phyloP scores from a whole-genome alignment of 2,329 filamentous ascomycete genomes.

The Epichloe coenophiala region DNA sequence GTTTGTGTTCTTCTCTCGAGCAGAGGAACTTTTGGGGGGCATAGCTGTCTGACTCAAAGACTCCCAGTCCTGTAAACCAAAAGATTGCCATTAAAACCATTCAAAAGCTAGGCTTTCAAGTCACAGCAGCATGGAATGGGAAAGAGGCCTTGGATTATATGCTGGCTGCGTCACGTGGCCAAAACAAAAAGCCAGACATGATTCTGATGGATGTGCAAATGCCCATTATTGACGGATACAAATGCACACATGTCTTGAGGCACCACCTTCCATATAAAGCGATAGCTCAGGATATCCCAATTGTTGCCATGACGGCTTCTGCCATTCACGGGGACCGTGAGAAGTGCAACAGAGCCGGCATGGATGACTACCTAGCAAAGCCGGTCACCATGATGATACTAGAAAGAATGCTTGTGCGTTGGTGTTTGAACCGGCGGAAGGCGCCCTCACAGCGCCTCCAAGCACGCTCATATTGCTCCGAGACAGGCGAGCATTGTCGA shows the following conservation, averaged over 20 bases:
- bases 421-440: conserved; percentile 33
- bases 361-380: conserved; percentile 66
- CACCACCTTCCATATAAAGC: conserved; percentile 52
- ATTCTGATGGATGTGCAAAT: conserved; percentile 72
- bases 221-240: conserved; percentile 66
- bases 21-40: not conserved
- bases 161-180: conserved; percentile 34
- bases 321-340: conserved; percentile 66
- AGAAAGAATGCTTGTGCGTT: conserved; percentile 59
- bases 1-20: not conserved
- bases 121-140: conserved; percentile 62
- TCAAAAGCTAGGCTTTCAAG: conserved; percentile 57
- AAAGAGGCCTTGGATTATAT: conserved; percentile 68
- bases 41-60: not conserved
- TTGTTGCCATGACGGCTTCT: conserved; percentile 71
- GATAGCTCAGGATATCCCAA: conserved; percentile 49
- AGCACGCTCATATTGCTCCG: conserved; percentile 31
- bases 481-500: conserved; percentile 28
- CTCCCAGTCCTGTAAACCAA: conserved; percentile 49
- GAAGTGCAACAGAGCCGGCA: conserved; percentile 59
- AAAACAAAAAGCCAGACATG: conserved; percentile 50
- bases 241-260: conserved; percentile 59
- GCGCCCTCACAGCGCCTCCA: conserved; percentile 12
- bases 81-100: conserved; percentile 67
- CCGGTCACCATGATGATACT: conserved; percentile 56